Base-by-base conservation (phyloP, 176 grass and related monocot species). In the Zizania latifolia region DNA sequence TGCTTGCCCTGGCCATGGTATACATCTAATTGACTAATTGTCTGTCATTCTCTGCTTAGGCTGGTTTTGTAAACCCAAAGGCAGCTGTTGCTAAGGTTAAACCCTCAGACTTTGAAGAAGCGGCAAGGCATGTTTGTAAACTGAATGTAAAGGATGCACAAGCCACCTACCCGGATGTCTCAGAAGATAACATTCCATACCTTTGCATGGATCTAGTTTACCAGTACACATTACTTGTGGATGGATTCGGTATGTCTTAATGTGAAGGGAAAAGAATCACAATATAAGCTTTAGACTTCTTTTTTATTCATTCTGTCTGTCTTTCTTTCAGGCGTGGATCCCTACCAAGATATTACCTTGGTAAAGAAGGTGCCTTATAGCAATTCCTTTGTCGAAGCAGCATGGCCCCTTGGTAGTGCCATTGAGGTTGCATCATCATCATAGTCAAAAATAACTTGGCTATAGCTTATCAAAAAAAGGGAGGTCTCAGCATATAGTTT, bases 121-220 rank as follows among this genome's bases (percentile, higher is more conserved):
- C 82, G 72, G 95, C 95, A 62, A 84, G 60, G 9, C 95, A 58
- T 68, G 89, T 86, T 87, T 99, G 95, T 83, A 94, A 94, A 77
- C 82, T 99, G 74, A 94, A 79, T 55, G 63, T 99, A 26, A 93
- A 92, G 63, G 91, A 94, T 68, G 95, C 95, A 34, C 82, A 84
- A 66, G 45, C 71, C 21, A 88, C 86, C 51, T 99, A 92, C 76
- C 82, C 91, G 50, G 79, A 74, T 57, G 89, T 94, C 57, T 72
- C 84, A 10, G 12, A 78, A 48, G 89, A 92, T 2, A 94, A 94
- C 81, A 75, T 99, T 75, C 91, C 95, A 16, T 99, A 86, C 65
- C 84, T 99, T 91, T 99, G 95, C 82, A 94, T 98, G 89, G 95
- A 98, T 89, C 91, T 98, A 45, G 95, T 94, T 33, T 98, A 98